Conservation (phyloP, 306 rosid species). For the Arachis hypogaea region DNA sequence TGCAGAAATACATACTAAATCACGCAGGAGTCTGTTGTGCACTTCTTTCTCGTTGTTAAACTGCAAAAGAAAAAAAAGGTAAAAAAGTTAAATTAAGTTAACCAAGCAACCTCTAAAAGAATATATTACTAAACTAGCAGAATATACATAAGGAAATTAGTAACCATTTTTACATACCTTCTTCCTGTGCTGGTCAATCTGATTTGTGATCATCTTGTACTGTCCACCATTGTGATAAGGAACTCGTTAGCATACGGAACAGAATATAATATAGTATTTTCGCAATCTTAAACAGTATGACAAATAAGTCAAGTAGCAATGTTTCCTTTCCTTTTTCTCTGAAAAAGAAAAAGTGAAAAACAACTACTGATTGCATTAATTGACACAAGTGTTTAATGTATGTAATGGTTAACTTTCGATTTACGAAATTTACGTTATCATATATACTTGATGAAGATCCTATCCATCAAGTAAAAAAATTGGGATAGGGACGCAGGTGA, state of each 20-base stretch:
- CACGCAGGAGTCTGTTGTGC: slow-evolving; percentile 54
- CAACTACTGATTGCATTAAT: neutral
- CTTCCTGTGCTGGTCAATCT: slow-evolving; percentile 57
- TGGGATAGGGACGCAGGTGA: neutral
- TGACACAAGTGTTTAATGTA: neutral
- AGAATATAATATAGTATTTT: neutral
- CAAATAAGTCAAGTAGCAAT: neutral
- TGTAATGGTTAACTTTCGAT: neutral
- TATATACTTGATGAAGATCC: neutral
- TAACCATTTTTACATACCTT: slow-evolving; percentile 50
- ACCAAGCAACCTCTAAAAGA: neutral
- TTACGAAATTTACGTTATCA: neutral
- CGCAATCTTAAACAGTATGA: slow-evolving; percentile 10
- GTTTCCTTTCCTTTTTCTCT: neutral
- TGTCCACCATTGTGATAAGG: slow-evolving; percentile 38
- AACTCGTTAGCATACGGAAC: slow-evolving; percentile 39
- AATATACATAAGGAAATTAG: neutral
- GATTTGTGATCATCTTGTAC: slow-evolving; percentile 54
- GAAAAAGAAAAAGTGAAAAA: no score
- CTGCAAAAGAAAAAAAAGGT: slow-evolving; percentile 37
- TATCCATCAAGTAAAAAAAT: neutral
- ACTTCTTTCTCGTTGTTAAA: slow-evolving; percentile 51
- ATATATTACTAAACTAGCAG: neutral
- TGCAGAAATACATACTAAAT: slow-evolving; percentile 48
- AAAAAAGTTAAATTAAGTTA: neutral